A percentile compares a stretch with the other conserved stretches of the same genome.
Conservation (phyloP, 371 early-diverging fungal genomes). For the Thermomucor indicae-seudaticae region DNA sequence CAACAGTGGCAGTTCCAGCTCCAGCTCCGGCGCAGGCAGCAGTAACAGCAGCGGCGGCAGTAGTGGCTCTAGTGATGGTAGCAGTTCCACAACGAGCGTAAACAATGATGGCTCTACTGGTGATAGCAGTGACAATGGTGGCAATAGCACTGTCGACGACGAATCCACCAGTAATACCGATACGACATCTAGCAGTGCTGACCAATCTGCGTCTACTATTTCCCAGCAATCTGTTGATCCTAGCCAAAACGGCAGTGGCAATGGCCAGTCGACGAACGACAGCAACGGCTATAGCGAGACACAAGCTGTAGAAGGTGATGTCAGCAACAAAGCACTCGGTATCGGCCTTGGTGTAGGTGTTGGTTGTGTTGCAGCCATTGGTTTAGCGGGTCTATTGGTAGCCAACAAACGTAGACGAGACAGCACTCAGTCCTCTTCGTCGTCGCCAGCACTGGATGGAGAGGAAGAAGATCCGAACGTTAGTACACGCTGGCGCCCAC, state of each 20-base stretch:
- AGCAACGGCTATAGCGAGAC: constrained; percentile 10
- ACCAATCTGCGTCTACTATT: neutral
- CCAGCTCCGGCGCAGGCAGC: neutral
- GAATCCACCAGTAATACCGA: neutral
- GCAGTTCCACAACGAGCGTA: neutral
- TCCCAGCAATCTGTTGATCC: neutral
- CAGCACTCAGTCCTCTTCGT: constrained; percentile 3
- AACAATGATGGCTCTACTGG: neutral
- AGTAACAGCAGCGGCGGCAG: neutral
- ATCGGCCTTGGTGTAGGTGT: constrained; percentile 43
- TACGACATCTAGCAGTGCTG: neutral
- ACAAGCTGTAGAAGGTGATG: constrained; percentile 15
- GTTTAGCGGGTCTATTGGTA: constrained; percentile 33
- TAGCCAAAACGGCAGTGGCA: neutral
- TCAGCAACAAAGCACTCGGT: constrained; percentile 31
- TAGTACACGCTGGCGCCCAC: constrained; percentile 42
- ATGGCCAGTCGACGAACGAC: constrained; percentile 1
- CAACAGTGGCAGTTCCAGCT: neutral
- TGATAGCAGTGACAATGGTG: constrained; percentile 1
- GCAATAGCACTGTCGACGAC: neutral
- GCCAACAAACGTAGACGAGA: constrained; percentile 21
- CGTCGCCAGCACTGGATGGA: constrained; percentile 2
- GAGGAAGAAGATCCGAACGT: no score
- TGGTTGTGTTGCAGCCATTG: constrained; percentile 39
- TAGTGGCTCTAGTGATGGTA: neutral